Base-by-base conservation (phyloP, 208 protist genomes). In the Leishmania arabica region DNA sequence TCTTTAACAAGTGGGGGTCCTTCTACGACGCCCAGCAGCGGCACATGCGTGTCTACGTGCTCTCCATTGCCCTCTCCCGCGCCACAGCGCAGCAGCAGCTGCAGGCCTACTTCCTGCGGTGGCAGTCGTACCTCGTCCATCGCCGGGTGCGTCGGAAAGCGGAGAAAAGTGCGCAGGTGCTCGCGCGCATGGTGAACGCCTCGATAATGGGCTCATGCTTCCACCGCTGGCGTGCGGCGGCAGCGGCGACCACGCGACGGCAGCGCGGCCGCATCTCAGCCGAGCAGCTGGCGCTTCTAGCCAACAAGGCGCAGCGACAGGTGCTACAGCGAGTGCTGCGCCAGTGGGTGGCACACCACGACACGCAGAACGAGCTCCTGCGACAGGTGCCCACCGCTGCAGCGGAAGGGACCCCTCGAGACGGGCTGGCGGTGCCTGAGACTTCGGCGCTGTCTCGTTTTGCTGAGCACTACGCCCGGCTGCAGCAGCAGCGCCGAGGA, bases 1-100 rank as follows among this genome's bases (percentile, higher is more conserved):
- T 89, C 80, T 95, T 95, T 73, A 84, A 80, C 1, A 86, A 80
- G 58, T 97, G 93, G 93, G 92, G 82, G 31, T 37, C 64, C 42
- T 92, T 95, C 68, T 95, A 97, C 80, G 91, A 95, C 60, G 42
- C 9, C 1, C 86, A 93, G 78, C 93, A 95, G 75, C 86, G 87
- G 2, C 87, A 85, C 49, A 82, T 90, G 74, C 75, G 85, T 6
- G 81, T 83, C n/a, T 81, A 93, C 75, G 53, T 93, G 0, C 78
- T 93, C 3, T 56, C 88, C 21, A 70, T 79, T 34, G 75, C 87
- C 17, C 83, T 97, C 11, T 87, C 88, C 11, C 83, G 85, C n/a
- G 49, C 90, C 24, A 91, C 90, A 7, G 79, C 85, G 27, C 89
- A 83, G 17, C 75, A 72, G 60, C 90, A 88, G 79, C 60, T 91